Evolutionary conservation across 1,139 yeast species (phyloP), one percentile per base, ranked within the genome.

Genomic region (Diutina ranongensis): DNA sequence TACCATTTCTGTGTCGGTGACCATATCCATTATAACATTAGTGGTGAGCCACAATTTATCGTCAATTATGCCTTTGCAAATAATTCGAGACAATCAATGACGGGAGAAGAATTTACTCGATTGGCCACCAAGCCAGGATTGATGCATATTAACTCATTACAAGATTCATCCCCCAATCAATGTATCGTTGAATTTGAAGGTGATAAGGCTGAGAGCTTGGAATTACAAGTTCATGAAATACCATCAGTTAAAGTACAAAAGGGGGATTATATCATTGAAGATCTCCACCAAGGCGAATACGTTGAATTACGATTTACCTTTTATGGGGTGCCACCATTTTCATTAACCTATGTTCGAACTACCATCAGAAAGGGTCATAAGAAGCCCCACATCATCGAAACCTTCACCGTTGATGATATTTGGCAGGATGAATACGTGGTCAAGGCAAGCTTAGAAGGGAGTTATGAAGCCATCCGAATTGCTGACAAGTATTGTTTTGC

Each of bases 181-280:
- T 92, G 98, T 62, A 57, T 72, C 41, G 88, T 83, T 3, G 71
- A 76, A 49, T 77, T 81, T 54, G 71, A 77, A 1, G 59, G 63
- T 49, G 61, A 59, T 1, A 68, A 66, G 45, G 55, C 53, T 32
- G 66, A 70, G 4, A 73, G 67, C 13, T 63, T 83, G 49, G 62
- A 68, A 8, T 69, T 84, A 9, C 59, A 62, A 5, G 75, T 92
- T 15, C 89, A 86, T 55, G 87, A 83, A 31, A 72, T 89, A 35
- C 99, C 99, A 10, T 81, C 95, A 0, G 97, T 89, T n/a, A 88
- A 82, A 51, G 80, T 89, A 15, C 78, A 83, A 44, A 85, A 83
- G 55, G 95, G 95, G 36, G 82, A 80, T 47, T 70, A 77, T 22
- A 66, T 81, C n/a, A 76, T 82, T 47, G 82, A 76, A 53, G 94